Evolutionary conservation across 345 rosid species (phyloP).

Genomic region (Brassica napus): DNA sequence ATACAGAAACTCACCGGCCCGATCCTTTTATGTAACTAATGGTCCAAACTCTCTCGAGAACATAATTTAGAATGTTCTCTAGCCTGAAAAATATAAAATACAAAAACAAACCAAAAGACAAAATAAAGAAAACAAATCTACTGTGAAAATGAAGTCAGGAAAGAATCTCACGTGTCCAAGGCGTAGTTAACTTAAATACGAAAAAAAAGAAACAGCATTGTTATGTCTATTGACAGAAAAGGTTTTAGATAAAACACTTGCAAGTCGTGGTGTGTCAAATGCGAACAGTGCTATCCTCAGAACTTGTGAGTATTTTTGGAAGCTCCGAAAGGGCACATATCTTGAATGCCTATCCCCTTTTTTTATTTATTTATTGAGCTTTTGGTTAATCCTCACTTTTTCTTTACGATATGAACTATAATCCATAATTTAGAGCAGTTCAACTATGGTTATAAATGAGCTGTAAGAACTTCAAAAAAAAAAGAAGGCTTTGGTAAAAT

Average conservation of each 20-base stretch:
- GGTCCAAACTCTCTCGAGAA: conserved; percentile 97
- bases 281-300: too few relatives aligned
- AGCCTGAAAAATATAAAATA: conserved; percentile 53
- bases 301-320: too few relatives aligned
- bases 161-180: background rate
- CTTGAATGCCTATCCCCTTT: too few relatives aligned
- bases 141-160: background rate
- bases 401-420: too few relatives aligned
- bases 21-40: conserved; percentile 79
- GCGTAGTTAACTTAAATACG: conserved; percentile 5
- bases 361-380: too few relatives aligned
- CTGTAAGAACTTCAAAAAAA: too few relatives aligned
- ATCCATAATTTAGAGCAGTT: too few relatives aligned
- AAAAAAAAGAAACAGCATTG: conserved; percentile 1
- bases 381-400: too few relatives aligned
- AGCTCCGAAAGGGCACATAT: too few relatives aligned
- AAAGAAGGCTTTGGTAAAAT: too few relatives aligned
- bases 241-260: conserved; percentile 42
- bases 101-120: background rate
- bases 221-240: conserved; percentile 18
- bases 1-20: conserved; percentile 62
- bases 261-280: conserved; percentile 58
- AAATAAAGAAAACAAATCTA: background rate
- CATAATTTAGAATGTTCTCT: conserved; percentile 67
- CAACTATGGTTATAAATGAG: too few relatives aligned